Conservation (phyloP, 1,284 basidiomycete species). For the Boletellus sp. region DNA sequence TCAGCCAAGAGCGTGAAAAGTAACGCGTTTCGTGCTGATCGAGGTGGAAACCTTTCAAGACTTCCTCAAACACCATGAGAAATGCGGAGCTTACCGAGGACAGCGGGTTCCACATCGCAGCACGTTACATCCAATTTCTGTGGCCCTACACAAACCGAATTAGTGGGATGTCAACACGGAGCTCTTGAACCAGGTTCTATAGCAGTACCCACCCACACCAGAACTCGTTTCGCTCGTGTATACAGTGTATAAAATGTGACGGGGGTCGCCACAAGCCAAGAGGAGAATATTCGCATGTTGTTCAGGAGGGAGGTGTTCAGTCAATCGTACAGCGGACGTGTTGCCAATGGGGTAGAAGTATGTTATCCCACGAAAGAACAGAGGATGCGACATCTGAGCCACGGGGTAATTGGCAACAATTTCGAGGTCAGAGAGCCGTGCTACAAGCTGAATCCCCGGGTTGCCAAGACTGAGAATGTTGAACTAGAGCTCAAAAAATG, state of each 20-base stretch:
- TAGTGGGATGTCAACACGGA: background rate
- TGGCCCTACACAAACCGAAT: conserved; percentile 19
- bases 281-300: conserved; percentile 45
- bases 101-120: conserved; percentile 54
- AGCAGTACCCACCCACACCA: conserved; percentile 4
- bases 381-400: conserved; percentile 36
- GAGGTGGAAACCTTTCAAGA: background rate
- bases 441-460: too few relatives aligned
- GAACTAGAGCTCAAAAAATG: too few relatives aligned
- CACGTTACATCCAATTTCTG: conserved; percentile 56
- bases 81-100: conserved; percentile 43
- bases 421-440: background rate
- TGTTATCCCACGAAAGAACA: conserved; percentile 26
- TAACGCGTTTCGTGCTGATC: conserved; percentile 41
- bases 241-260: conserved; percentile 53
- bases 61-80: background rate
- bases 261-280: conserved; percentile 56
- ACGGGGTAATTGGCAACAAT: background rate
- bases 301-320: conserved; percentile 46
- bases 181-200: too few relatives aligned
- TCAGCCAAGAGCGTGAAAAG: conserved; percentile 37
- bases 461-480: too few relatives aligned
- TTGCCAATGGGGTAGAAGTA: conserved; percentile 60
- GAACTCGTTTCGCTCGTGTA: conserved; percentile 6
- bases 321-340: conserved; percentile 49